Base-by-base conservation (phyloP, 148 eudicot species). In the Pharnaceum exiguum region DNA sequence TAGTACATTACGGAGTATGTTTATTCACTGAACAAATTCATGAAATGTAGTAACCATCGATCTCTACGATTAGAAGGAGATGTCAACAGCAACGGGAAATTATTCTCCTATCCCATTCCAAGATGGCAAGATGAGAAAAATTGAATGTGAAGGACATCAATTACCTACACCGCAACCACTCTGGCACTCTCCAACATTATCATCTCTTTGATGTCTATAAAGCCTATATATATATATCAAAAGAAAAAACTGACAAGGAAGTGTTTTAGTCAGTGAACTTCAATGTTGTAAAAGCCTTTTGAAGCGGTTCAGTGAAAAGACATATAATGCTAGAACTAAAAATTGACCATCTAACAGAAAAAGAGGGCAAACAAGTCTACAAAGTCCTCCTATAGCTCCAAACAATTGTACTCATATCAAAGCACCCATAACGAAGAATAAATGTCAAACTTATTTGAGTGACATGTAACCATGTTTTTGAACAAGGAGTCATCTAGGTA, bases 361-460 rank as follows among this genome's bases (percentile, higher is more conserved):
- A 29, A 46, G 46, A 15, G 70, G 18, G 37, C 12, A 7, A 52
- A 55, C 35, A 31, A 9, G 46, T 24, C 45, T 60, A 44, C 47
- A 70, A 70, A 70, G 60, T 63, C 69, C 47, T 63, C 54, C 3
- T 26, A 9, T 49, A 31, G 46, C 21, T 63, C 65, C 51, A 70
- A 56, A 40, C 63, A 17, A 12, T 47, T 48, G 7, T 5, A 26
- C n/a, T 62, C 47, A 52, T 36, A 52, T 62, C 40, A 27, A 15
- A 53, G 44, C 26, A 26, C 27, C 63, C 49, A 25, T 22, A 55
- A 37, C 30, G 3, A 44, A n/a, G 37, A 45, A 22, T 39, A 16
- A 39, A 29, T 63, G 74, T 63, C 65, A 70, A 69, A 62, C 73
- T 38, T 62, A 22, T 27, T 62, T 46, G 31, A 47, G 60, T 55